Conservation (phyloP, 2,329 filamentous ascomycete genomes). For the Botrytis aclada region DNA sequence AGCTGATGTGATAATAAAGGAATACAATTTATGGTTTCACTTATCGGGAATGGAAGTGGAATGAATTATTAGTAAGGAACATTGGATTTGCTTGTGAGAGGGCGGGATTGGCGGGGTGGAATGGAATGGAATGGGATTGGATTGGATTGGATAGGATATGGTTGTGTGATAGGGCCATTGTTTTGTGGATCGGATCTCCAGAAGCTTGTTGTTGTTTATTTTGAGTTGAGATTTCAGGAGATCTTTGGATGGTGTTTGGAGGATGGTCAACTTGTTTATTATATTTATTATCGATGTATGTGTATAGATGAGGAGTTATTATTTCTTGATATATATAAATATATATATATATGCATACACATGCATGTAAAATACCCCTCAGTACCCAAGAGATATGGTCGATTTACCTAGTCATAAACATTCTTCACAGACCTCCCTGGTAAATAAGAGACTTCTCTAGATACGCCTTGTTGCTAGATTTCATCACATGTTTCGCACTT, state of each 20-base stretch:
- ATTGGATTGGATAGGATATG: neutral
- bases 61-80: neutral
- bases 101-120: neutral
- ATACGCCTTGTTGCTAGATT: neutral
- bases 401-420: neutral
- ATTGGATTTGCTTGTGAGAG: neutral
- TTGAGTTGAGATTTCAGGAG: neutral
- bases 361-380: neutral
- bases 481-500: neutral
- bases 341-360: neutral
- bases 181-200: conserved; percentile 8
- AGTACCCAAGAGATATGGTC: neutral
- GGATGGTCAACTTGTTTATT: neutral
- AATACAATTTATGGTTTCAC: neutral
- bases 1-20: neutral
- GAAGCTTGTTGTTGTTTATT: conserved; percentile 1
- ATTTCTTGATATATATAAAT: neutral
- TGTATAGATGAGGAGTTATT: neutral
- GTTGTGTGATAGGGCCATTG: neutral
- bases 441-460: neutral
- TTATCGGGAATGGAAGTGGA: neutral
- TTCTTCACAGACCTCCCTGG: neutral
- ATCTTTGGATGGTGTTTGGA: neutral
- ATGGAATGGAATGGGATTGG: neutral
- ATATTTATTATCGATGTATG: neutral